Evolutionary conservation across 2,329 filamentous ascomycete species (phyloP).

Genomic region (Periconia sp.): DNA sequence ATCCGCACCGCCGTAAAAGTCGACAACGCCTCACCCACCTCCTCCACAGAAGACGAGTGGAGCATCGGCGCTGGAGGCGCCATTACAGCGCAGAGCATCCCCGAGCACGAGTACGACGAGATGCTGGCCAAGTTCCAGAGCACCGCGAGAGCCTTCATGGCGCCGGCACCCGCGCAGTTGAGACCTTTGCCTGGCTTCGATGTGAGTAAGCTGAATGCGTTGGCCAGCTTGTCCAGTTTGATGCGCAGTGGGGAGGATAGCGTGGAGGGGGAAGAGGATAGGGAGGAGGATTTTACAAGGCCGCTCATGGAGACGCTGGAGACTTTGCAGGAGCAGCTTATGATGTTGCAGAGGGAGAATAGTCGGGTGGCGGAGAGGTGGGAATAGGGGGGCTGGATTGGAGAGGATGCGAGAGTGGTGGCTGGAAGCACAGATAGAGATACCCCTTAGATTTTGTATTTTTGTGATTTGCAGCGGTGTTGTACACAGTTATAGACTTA

Average conservation of each 20-base stretch:
- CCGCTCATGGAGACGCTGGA: conserved; percentile 8
- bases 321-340: conserved; percentile 6
- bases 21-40: conserved; percentile 10
- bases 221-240: background rate
- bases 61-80: conserved; percentile 88
- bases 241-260: background rate
- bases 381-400: too few species aligned
- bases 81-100: conserved; percentile 82
- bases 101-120: conserved; percentile 84
- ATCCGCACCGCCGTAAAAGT: conserved; percentile 78
- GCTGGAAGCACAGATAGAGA: too few species aligned
- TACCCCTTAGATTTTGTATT: too few species aligned
- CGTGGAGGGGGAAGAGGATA: background rate
- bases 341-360: background rate
- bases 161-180: conserved; percentile 12
- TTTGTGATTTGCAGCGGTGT: too few species aligned
- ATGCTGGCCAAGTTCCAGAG: conserved; percentile 65
- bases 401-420: too few species aligned
- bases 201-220: background rate
- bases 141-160: conserved; percentile 37
- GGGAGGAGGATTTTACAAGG: background rate
- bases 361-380: too few species aligned
- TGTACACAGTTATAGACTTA: too few species aligned
- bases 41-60: conserved; percentile 66
- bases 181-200: background rate